phyloP scores from a whole-genome alignment of 1,284 basidiomycete genomes.

The Leccinum insigne region DNA sequence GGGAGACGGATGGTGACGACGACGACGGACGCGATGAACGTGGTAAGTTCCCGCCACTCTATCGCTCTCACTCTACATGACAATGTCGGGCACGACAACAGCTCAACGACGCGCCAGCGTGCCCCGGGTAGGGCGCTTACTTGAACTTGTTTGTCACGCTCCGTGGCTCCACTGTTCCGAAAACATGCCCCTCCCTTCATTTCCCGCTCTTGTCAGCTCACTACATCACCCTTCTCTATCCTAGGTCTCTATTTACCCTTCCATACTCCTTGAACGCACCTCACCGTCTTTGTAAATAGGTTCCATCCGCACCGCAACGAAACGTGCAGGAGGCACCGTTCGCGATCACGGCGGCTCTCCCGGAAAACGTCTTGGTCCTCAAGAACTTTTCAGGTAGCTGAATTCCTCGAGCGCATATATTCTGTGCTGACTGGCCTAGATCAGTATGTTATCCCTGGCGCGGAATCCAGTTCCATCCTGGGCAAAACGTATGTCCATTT shows the following conservation, averaged over 20 bases:
- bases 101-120: too few relatives aligned
- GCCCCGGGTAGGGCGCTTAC: background rate
- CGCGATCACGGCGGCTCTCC: conserved; percentile 91
- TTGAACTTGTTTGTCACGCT: conserved; percentile 8
- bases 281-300: conserved; percentile 32
- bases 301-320: conserved; percentile 89
- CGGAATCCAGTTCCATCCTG: conserved; percentile 88
- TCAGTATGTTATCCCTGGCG: conserved; percentile 88
- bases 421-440: conserved; percentile 46
- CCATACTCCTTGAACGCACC: background rate
- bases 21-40: too few relatives aligned
- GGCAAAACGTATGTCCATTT: conserved; percentile 67
- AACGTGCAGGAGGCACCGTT: conserved; percentile 91
- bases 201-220: conserved; percentile 38
- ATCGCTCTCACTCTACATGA: too few relatives aligned
- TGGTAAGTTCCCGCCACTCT: too few relatives aligned
- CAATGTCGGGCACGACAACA: too few relatives aligned
- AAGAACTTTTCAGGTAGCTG: conserved; percentile 90
- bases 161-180: conserved; percentile 15
- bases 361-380: conserved; percentile 85
- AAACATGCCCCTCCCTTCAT: conserved; percentile 36
- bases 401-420: background rate
- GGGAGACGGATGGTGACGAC: too few relatives aligned
- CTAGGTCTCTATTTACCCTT: conserved; percentile 37
- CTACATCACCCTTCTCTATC: conserved; percentile 48